Conservation (phyloP, 257 asterid genomes). For the Verbena officinalis region DNA sequence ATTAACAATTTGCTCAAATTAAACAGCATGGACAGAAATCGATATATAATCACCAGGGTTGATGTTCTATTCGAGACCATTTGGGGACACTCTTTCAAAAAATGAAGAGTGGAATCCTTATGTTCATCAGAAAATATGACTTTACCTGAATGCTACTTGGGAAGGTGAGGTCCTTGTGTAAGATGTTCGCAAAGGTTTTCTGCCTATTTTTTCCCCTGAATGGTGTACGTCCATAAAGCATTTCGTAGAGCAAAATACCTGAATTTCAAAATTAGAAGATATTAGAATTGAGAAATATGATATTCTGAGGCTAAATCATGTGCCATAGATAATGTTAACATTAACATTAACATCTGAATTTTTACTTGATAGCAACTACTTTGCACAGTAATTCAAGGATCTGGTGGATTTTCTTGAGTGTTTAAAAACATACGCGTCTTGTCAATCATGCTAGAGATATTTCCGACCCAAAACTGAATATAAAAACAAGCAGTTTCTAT, state of each 20-base stretch:
- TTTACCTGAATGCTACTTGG: conserved; percentile 95
- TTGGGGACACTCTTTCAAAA: background rate
- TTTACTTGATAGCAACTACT: background rate
- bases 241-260: conserved; percentile 91
- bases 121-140: background rate
- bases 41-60: background rate
- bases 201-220: conserved; percentile 97
- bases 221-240: conserved; percentile 98
- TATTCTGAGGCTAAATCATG: conserved; percentile 5
- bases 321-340: background rate
- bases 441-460: background rate
- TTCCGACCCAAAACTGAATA: background rate
- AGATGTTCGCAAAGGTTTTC: conserved; percentile 89
- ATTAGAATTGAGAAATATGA: conserved; percentile 11
- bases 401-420: background rate
- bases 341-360: too few relatives aligned
- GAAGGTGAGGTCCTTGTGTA: conserved; percentile 96
- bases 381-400: background rate
- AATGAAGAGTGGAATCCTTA: background rate
- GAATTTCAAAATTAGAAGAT: conserved; percentile 28
- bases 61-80: background rate
- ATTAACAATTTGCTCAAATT: background rate
- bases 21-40: conserved; percentile 1
- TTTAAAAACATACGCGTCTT: background rate
- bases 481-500: background rate